Percentiles rank a stretch among this genome's conserved stretches.
phyloP scores from a whole-genome alignment of 192 early-diverging fungal genomes.

The Lobosporangium transversale region DNA sequence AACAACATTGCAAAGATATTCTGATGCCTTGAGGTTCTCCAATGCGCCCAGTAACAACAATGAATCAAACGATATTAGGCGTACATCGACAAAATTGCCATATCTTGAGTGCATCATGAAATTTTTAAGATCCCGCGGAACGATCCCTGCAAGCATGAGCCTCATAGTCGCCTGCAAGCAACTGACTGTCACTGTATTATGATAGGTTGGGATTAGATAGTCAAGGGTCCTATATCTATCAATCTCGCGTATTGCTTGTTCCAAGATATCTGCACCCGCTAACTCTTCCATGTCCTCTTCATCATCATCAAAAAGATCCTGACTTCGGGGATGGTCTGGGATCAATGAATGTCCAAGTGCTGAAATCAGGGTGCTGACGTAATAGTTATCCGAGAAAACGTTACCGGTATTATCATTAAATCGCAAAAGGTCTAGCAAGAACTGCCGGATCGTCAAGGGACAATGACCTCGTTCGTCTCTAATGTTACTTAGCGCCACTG shows the following conservation, averaged over 20 bases:
- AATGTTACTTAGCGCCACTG: conserved; percentile 77
- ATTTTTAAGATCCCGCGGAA: conserved; percentile 72
- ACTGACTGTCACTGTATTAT: conserved; percentile 83
- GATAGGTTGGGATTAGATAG: conserved; percentile 84
- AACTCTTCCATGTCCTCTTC: conserved; percentile 46
- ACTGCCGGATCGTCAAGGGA: conserved; percentile 67
- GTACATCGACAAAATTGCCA: conserved; percentile 77
- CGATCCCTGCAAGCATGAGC: conserved; percentile 72
- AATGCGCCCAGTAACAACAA: conserved; percentile 80
- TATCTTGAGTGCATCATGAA: conserved; percentile 80
- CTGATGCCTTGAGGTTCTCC: conserved; percentile 44
- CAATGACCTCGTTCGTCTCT: conserved; percentile 71
- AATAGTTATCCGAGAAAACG: conserved; percentile 84
- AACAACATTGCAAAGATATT: conserved; percentile 71
- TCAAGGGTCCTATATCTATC: conserved; percentile 83
- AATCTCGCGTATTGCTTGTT: conserved; percentile 72
- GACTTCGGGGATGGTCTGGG: conserved; percentile 29
- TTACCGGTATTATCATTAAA: conserved; percentile 97
- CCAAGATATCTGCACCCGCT: conserved; percentile 62
- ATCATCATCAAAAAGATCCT: conserved; percentile 50
- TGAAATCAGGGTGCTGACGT: conserved; percentile 77
- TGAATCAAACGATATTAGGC: conserved; percentile 78
- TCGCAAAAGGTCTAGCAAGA: conserved; percentile 81
- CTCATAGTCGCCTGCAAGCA: conserved; percentile 79
- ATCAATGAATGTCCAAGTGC: conserved; percentile 74